These are phyloP conservation scores for Diaporthe citrichinensis DNA, from an alignment of 2,329 filamentous ascomycete species.

Conservation along the genomic window DNA sequence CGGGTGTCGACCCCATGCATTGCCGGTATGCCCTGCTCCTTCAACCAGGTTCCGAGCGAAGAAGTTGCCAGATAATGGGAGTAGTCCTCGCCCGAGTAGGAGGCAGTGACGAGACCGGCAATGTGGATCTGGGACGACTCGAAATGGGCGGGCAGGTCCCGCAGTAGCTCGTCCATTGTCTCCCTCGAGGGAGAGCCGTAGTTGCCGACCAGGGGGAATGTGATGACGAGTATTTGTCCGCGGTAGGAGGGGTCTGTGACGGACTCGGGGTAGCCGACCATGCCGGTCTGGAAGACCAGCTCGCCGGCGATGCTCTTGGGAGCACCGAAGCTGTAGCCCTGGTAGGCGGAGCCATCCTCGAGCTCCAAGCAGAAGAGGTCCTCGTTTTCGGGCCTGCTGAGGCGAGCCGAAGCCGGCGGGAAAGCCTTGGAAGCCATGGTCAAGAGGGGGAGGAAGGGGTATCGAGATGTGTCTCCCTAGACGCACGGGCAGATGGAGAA, in stretches of 20 bases:
- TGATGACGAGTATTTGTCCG: slow-evolving; percentile 95
- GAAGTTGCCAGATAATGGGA: slow-evolving; percentile 94
- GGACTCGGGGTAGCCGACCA: slow-evolving; percentile 98
- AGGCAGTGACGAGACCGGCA: slow-evolving; percentile 89
- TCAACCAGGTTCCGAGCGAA: slow-evolving; percentile 94
- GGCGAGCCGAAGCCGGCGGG: slow-evolving; percentile 73
- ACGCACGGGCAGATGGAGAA: slow-evolving; percentile 15
- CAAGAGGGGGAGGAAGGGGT: background rate
- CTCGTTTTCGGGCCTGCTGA: slow-evolving; percentile 66
- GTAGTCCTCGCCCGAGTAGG: slow-evolving; percentile 94
- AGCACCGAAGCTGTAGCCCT: slow-evolving; percentile 97
- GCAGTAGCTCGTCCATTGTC: slow-evolving; percentile 85
- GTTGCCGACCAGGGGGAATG: slow-evolving; percentile 95
- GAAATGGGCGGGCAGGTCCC: slow-evolving; percentile 91
- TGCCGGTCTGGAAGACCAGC: slow-evolving; percentile 98
- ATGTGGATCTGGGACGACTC: slow-evolving; percentile 95
- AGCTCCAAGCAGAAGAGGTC: slow-evolving; percentile 89
- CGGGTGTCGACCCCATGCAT: slow-evolving; percentile 97
- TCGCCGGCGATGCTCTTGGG: slow-evolving; percentile 95
- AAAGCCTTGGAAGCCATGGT: slow-evolving; percentile 57
- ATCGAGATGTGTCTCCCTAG: slow-evolving; percentile 20
- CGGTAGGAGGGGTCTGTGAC: slow-evolving; percentile 90
- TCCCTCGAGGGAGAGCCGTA: slow-evolving; percentile 95
- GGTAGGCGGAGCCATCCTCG: slow-evolving; percentile 90
- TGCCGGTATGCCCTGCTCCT: slow-evolving; percentile 93